Evolutionary conservation across 2,329 filamentous ascomycete species (phyloP).

Genomic region (Beauveria varroae): DNA sequence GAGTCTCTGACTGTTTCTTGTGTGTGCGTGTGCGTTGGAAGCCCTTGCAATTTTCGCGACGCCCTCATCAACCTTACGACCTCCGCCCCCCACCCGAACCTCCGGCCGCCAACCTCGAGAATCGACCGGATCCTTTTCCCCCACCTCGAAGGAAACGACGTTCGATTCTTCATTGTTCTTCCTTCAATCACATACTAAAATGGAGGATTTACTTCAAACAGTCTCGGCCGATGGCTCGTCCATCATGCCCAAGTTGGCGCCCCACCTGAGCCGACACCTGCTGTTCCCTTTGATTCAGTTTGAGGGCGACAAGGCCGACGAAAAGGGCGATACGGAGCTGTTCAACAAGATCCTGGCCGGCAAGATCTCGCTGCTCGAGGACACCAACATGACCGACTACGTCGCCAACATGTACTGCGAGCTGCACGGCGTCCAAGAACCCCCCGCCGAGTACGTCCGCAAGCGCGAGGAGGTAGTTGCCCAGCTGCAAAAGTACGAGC

Average conservation of each 20-base stretch:
- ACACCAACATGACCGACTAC: conserved; percentile 99
- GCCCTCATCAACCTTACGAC: background rate
- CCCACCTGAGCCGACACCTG: conserved; percentile 88
- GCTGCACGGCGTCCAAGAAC: conserved; percentile 69
- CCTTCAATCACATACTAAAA: conserved; percentile 21
- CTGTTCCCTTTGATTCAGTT: conserved; percentile 97
- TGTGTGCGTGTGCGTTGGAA: conserved; percentile 12
- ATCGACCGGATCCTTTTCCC: background rate
- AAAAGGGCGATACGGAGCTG: conserved; percentile 52
- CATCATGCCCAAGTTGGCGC: conserved; percentile 82
- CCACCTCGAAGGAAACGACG: background rate
- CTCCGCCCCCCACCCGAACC: background rate
- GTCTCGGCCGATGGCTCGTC: conserved; percentile 62
- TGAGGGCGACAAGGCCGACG: conserved; percentile 72
- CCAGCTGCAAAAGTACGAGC: conserved; percentile 74
- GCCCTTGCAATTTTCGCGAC: conserved; percentile 17
- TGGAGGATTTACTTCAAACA: conserved; percentile 39
- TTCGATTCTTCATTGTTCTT: conserved; percentile 10
- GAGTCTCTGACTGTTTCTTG: background rate
- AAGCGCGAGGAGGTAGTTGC: conserved; percentile 85
- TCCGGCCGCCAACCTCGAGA: conserved; percentile 2
- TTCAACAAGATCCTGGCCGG: conserved; percentile 68
- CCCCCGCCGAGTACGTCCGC: conserved; percentile 77
- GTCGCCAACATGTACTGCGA: conserved; percentile 88
- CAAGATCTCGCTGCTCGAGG: conserved; percentile 90